Conservation (phyloP, 1,284 basidiomycete genomes). For the Hypsizygus ulmarius region DNA sequence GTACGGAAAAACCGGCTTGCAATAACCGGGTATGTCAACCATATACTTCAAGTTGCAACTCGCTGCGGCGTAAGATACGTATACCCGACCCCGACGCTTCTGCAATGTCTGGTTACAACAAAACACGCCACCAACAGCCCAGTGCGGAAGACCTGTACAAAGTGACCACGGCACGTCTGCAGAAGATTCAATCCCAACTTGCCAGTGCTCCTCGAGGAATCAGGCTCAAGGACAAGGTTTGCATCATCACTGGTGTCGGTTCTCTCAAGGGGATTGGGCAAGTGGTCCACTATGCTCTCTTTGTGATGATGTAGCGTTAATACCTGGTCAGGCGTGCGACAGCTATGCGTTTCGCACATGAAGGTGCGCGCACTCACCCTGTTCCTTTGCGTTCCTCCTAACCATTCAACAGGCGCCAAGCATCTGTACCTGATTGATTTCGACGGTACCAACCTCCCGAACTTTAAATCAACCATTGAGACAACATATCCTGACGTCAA, state of each 20-base stretch:
- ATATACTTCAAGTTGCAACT: too few relatives aligned
- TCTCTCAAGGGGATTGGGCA: slow-evolving; percentile 86
- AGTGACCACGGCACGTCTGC: slow-evolving; percentile 60
- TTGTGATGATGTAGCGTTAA: slow-evolving; percentile 7
- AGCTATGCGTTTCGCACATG: slow-evolving; percentile 75
- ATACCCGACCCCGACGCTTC: not conserved
- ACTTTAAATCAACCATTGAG: slow-evolving; percentile 68
- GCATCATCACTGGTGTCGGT: slow-evolving; percentile 85
- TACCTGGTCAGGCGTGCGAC: slow-evolving; percentile 63
- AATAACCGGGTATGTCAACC: too few relatives aligned
- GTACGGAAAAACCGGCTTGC: too few relatives aligned
- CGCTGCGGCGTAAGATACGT: too few relatives aligned
- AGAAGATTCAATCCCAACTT: slow-evolving; percentile 72
- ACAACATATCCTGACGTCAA: slow-evolving; percentile 76
- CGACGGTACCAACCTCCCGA: slow-evolving; percentile 65
- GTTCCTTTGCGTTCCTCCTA: not conserved
- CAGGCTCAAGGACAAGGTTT: slow-evolving; percentile 80
- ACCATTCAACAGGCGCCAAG: slow-evolving; percentile 59
- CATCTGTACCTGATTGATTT: slow-evolving; percentile 87
- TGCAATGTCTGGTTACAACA: slow-evolving; percentile 30
- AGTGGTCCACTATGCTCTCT: slow-evolving; percentile 17
- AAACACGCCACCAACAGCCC: slow-evolving; percentile 25
- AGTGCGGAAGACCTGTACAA: slow-evolving; percentile 48
- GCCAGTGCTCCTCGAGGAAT: slow-evolving; percentile 50
- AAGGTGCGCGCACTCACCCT: slow-evolving; percentile 52